A percentile compares a stretch with the other conserved stretches of the same genome.
These are phyloP conservation scores for Passalora sequoiae DNA, from an alignment of 2,329 filamentous ascomycete species.

Conservation along the genomic window DNA sequence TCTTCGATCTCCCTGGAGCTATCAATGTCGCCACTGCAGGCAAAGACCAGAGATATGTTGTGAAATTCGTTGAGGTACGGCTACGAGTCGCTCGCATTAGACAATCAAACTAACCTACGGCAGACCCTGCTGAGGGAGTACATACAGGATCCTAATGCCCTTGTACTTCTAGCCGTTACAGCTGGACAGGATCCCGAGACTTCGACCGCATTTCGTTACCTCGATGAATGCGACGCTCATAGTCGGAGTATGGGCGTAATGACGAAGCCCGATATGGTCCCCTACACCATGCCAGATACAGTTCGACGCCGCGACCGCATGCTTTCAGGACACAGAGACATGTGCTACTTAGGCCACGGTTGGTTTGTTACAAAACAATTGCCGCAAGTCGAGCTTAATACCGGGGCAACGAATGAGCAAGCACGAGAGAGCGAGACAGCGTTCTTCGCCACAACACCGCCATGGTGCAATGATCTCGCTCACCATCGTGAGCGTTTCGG, in stretches of 20 bases:
- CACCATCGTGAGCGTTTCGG: slow-evolving; percentile 47
- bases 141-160: slow-evolving; percentile 61
- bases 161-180: slow-evolving; percentile 70
- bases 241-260: slow-evolving; percentile 54
- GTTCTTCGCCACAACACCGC: slow-evolving; percentile 45
- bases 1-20: slow-evolving; percentile 80
- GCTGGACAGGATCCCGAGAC: slow-evolving; percentile 76
- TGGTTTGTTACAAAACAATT: slow-evolving; percentile 73
- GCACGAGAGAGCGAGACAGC: slow-evolving; percentile 47
- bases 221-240: slow-evolving; percentile 41
- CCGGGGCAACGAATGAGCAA: slow-evolving; percentile 38
- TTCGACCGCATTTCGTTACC: slow-evolving; percentile 63
- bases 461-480: slow-evolving; percentile 45
- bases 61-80: slow-evolving; percentile 57
- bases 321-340: slow-evolving; percentile 49
- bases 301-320: slow-evolving; percentile 15
- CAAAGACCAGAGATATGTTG: slow-evolving; percentile 59
- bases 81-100: not conserved
- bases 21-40: slow-evolving; percentile 62
- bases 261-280: slow-evolving; percentile 75
- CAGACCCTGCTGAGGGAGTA: slow-evolving; percentile 63
- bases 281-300: slow-evolving; percentile 36
- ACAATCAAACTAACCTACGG: not conserved
- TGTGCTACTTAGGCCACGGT: slow-evolving; percentile 63
- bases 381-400: slow-evolving; percentile 47